Base-by-base conservation (phyloP, 1,139 yeast species). In the Taiozyma sp. region DNA sequence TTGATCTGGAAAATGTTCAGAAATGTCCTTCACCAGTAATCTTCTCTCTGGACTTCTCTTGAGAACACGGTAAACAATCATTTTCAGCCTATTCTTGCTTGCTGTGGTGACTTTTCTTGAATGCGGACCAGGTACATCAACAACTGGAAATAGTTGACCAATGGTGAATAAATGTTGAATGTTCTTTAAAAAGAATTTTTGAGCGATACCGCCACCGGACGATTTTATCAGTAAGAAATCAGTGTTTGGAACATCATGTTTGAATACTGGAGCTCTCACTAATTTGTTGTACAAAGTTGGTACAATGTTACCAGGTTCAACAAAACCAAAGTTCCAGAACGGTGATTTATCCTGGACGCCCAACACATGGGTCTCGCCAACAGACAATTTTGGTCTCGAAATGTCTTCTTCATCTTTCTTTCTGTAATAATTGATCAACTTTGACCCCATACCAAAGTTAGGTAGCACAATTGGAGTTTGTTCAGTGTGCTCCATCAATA, bases 241-340 rank as follows among this genome's bases (percentile, higher is more conserved):
- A 0, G 97, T 91, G 32, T 76, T 71, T 32, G 78, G 75, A 0
- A 84, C 77, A 43, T 90, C 96, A 64, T 95, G 99, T 63, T 84
- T 84, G 72, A 90, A 93, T 4, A 93, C 80, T 0, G 99, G 99
- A 0, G 99, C 98, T 55, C 99, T 75, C 8, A 87, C 70, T 87
- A 95, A 84, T 60, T 91, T 87, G 66, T 93, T 95, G 70, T 95
- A 95, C 50, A 93, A 71, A 0, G 99, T 88, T 1, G 98, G 98
- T 2, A 92, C 97, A 54, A 90, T 82, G 60, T 87, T 90, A 4
- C 99, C 99, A 3, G 92, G 89, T 48, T 91, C 97, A 14, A 95
- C 98, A 69, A 87, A 88, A 2, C 99, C 99, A 73, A 91, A 95
- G 66, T 92, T 93, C 99, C 99, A 95, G 65, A 93, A 95, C 13